Conservation (phyloP, 75 land plant genomes). For the Pinus tabuliformis region DNA sequence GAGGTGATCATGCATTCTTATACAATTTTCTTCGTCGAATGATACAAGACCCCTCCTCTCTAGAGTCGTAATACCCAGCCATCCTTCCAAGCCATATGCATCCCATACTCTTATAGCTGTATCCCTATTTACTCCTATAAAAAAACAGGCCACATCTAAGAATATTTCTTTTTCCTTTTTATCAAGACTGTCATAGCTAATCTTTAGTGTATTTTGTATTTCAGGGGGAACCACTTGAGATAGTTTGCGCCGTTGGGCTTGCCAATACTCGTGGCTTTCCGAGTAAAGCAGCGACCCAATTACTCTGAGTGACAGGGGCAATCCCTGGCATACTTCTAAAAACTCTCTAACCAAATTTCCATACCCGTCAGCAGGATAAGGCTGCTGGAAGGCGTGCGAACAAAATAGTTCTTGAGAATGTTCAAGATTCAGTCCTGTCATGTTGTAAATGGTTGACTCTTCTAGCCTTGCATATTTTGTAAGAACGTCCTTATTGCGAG, state of each 20-base stretch:
- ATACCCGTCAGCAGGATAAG: not conserved
- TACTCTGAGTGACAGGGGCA: not conserved
- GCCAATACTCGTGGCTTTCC: not conserved
- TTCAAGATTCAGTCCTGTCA: not conserved
- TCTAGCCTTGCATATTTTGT: no score
- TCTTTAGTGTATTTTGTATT: not conserved
- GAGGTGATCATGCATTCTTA: not conserved
- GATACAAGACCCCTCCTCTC: not conserved
- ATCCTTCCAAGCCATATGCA: not conserved
- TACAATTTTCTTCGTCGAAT: not conserved
- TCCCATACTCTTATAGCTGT: not conserved
- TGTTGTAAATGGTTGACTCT: no score
- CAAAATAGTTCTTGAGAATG: not conserved
- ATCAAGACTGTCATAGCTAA: not conserved
- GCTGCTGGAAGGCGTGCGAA: not conserved
- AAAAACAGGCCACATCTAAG: not conserved
- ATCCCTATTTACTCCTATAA: not conserved
- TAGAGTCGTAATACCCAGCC: not conserved
- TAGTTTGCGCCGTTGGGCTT: not conserved
- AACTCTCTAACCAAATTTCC: not conserved
- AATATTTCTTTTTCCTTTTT: no score
- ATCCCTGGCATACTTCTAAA: not conserved
- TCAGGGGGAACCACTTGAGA: not conserved
- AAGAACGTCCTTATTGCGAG: no score
- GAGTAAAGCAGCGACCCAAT: not conserved